phyloP scores from a whole-genome alignment of 2,329 filamentous ascomycete genomes.

The Penicillium palitans region DNA sequence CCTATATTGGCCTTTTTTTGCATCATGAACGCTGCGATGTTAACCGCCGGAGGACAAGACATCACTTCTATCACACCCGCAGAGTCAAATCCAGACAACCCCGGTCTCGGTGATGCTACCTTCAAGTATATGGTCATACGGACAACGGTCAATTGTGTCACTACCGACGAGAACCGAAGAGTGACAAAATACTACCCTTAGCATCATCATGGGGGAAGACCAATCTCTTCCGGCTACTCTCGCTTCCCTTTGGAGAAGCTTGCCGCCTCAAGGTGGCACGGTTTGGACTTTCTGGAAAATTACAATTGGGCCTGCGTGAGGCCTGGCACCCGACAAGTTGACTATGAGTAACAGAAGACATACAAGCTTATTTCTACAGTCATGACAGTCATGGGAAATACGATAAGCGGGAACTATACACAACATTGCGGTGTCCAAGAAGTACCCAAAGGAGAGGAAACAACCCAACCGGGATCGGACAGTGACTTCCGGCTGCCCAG shows the following conservation, averaged over 20 bases:
- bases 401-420: slow-evolving; percentile 8
- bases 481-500: slow-evolving; percentile 15
- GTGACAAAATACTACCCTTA: slow-evolving; percentile 13
- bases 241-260: slow-evolving; percentile 3
- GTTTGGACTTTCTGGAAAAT: slow-evolving; percentile 23
- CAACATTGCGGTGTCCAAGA: slow-evolving; percentile 7
- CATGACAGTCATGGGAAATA: slow-evolving; percentile 5
- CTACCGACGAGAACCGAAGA: background rate
- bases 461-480: slow-evolving; percentile 14
- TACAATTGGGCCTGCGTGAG: slow-evolving; percentile 18
- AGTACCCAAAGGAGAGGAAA: slow-evolving; percentile 4
- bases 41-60: slow-evolving; percentile 6
- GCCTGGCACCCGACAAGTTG: slow-evolving; percentile 7
- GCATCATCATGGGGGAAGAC: background rate
- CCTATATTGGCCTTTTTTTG: background rate
- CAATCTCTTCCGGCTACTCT: slow-evolving; percentile 2
- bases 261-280: slow-evolving; percentile 7
- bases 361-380: slow-evolving; percentile 17
- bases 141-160: slow-evolving; percentile 9
- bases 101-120: slow-evolving; percentile 13
- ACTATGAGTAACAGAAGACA: slow-evolving; percentile 21
- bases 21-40: slow-evolving; percentile 6
- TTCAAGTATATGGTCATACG: slow-evolving; percentile 19
- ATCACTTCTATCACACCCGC: background rate
- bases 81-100: slow-evolving; percentile 1